Base-by-base conservation (phyloP, 1,284 basidiomycete species). In the Sanghuangporus weigelae region DNA sequence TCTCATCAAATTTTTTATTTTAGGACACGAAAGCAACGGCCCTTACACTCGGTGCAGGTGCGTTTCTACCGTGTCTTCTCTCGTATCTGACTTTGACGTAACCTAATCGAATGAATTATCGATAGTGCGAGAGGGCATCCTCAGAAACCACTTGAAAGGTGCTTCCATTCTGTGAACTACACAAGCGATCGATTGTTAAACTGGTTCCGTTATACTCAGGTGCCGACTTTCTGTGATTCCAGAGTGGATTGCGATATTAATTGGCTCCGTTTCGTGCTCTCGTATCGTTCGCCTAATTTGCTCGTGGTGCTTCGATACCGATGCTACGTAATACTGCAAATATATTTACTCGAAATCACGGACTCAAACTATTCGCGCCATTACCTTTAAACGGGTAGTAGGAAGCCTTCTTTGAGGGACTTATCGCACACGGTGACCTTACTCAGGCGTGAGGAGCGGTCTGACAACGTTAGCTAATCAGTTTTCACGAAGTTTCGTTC, bases 1-100 rank as follows among this genome's bases (percentile, higher is more conserved):
- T 59, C 56, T 44, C 56, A 35, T 16, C 19, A 8, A 19, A 12
- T 54, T 57, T 14, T 12, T 19, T 14, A 51, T 40, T 26, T 63
- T 68, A 89, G 87, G 87, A 90, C 67, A 89, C 86, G 0, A 78
- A 80, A 66, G 81, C 85, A 7, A 90, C 88, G 7, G 86, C 85
- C n/a, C 76, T 80, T 31, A 90, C 88, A 6, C 73, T 90, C 44
- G 78, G 79, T 53, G 79, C 84, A 66, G 86, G 85, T 85, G 68
- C 70, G 78, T 77, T 23, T 60, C 54, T 48, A 35, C 39, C 7
- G 26, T 36, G 36, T 26, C 8, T 55, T 60, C 59, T 57, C 10
- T 64, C 53, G 57, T 35, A 26, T 26, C 23, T 14, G 57, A 55
- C 53, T 62, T 35, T 61, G 54, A 31, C 40, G 2, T 35, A 40